Percentiles rank a stretch among this genome's conserved stretches.
phyloP scores from a whole-genome alignment of 2,329 filamentous ascomycete genomes.

The Metarhizium brunneum region DNA sequence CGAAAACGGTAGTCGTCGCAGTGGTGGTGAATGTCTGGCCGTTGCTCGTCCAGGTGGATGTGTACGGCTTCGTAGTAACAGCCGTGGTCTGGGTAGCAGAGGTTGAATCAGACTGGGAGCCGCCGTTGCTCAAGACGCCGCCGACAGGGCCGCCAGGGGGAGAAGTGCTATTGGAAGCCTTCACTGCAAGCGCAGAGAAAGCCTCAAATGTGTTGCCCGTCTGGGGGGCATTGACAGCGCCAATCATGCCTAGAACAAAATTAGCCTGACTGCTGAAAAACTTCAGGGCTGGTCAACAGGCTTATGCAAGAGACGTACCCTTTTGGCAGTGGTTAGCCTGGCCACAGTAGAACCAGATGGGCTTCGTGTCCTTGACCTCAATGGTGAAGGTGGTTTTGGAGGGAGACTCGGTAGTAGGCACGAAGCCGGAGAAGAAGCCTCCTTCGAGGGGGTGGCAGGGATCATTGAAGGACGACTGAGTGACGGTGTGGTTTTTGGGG shows the following conservation, averaged over 20 bases:
- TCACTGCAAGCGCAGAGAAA: background rate
- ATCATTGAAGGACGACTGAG: conserved; percentile 48
- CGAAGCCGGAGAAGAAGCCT: conserved; percentile 25
- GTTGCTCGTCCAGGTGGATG: background rate
- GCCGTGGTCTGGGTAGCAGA: background rate
- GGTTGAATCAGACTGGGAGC: background rate
- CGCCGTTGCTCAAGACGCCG: background rate
- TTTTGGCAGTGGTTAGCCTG: conserved; percentile 48
- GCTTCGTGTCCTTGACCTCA: conserved; percentile 30
- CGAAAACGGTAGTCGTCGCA: background rate
- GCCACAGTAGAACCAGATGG: conserved; percentile 52
- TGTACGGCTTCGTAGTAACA: background rate
- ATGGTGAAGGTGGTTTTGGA: conserved; percentile 12
- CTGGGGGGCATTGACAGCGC: background rate
- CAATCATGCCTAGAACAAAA: background rate
- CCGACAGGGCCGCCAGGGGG: background rate
- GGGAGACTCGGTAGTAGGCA: conserved; percentile 18
- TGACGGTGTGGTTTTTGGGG: conserved; percentile 49
- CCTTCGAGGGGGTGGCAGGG: conserved; percentile 47
- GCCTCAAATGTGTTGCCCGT: background rate
- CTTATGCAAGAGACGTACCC: conserved; percentile 42
- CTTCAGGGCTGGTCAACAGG: background rate
- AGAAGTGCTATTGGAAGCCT: background rate
- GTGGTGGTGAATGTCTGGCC: background rate
- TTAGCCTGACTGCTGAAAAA: background rate